Conservation (phyloP, 176 grass and related monocot species). For the Triticum timopheevii region DNA sequence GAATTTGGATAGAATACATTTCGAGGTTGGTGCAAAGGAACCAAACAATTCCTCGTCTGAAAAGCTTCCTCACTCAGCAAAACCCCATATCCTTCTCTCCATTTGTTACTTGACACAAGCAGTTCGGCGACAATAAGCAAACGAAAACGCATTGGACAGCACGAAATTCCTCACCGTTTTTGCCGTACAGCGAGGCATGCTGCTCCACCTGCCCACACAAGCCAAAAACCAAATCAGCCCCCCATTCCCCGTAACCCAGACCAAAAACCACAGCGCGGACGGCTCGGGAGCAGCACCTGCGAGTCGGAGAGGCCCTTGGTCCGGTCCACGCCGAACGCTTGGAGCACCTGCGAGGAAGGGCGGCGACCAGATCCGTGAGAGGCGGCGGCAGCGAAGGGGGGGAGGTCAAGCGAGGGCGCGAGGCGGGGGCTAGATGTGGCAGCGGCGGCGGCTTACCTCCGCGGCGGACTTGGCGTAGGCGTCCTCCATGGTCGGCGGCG, state of each 20-base stretch:
- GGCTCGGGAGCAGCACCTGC: slow-evolving; percentile 55
- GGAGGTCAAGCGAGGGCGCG: background rate
- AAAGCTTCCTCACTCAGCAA: background rate
- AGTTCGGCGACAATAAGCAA: background rate
- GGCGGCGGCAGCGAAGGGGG: background rate
- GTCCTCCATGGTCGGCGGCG: slow-evolving; percentile 65
- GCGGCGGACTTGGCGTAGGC: slow-evolving; percentile 83
- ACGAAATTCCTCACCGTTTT: slow-evolving; percentile 54
- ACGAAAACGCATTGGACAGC: background rate
- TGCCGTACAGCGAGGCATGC: slow-evolving; percentile 68
- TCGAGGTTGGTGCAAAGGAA: background rate
- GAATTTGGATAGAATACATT: background rate
- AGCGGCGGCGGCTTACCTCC: slow-evolving; percentile 54
- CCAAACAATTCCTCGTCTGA: background rate
- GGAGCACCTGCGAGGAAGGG: slow-evolving; percentile 65
- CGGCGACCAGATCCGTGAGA: slow-evolving; percentile 48
- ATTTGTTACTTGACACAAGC: background rate
- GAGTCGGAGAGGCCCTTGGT: slow-evolving; percentile 85
- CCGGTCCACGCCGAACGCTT: slow-evolving; percentile 78
- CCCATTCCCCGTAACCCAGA: background rate
- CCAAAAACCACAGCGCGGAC: background rate
- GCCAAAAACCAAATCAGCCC: slow-evolving; percentile 35
- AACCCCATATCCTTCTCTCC: background rate
- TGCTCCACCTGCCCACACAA: slow-evolving; percentile 66
- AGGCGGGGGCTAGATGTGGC: background rate